Conservation (phyloP, 2,329 filamentous ascomycete species). For the Arthrobotrys sinensis region DNA sequence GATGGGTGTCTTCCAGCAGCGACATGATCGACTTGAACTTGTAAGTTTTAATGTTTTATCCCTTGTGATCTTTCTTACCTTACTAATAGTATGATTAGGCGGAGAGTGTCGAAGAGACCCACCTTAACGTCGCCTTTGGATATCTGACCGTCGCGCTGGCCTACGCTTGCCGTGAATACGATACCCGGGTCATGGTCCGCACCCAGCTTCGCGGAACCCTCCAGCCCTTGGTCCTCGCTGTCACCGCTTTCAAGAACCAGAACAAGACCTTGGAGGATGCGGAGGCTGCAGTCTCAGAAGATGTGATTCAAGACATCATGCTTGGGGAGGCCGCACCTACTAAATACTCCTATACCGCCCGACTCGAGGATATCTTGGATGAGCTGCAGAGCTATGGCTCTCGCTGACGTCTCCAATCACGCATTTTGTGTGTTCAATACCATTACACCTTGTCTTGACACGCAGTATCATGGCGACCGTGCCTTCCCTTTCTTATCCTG, state of each 20-base stretch:
- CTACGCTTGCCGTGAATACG: slow-evolving; percentile 73
- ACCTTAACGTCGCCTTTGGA: slow-evolving; percentile 75
- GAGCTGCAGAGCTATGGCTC: slow-evolving; percentile 33
- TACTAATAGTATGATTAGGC: slow-evolving; percentile 64
- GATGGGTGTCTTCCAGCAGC: slow-evolving; percentile 39
- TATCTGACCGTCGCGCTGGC: slow-evolving; percentile 77
- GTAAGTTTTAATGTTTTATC: slow-evolving; percentile 28
- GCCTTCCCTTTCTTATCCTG: neutral
- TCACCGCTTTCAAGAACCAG: slow-evolving; percentile 72
- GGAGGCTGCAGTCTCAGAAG: slow-evolving; percentile 37
- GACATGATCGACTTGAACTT: slow-evolving; percentile 51
- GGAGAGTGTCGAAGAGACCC: slow-evolving; percentile 71
- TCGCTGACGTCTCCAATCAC: neutral
- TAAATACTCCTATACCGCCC: slow-evolving; percentile 41
- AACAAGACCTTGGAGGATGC: slow-evolving; percentile 46
- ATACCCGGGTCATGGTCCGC: slow-evolving; percentile 68
- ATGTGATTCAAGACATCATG: slow-evolving; percentile 34
- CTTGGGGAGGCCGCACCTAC: slow-evolving; percentile 36
- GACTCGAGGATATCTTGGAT: slow-evolving; percentile 45
- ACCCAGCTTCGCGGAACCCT: slow-evolving; percentile 69
- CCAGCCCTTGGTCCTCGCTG: slow-evolving; percentile 71
- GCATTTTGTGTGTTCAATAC: neutral
- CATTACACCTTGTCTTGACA: slow-evolving; percentile 5
- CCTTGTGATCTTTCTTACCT: neutral
- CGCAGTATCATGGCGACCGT: neutral